Conservation (phyloP, 208 protist genomes). For the Wallacemonas sp. region DNA sequence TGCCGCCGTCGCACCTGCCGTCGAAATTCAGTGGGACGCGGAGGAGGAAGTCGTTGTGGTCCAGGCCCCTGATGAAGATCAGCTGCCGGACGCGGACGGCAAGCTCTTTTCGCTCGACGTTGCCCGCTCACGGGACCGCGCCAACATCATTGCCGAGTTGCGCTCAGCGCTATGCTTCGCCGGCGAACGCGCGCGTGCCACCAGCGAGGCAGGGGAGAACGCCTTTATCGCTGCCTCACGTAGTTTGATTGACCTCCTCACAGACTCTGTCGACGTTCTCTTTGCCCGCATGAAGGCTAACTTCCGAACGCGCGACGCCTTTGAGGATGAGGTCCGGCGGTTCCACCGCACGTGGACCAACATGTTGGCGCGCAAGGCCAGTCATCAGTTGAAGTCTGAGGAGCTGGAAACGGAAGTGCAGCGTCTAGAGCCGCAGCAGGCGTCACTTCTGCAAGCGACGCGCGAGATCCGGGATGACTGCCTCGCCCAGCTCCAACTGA, state of each 20-base stretch:
- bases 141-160: slow-evolving; percentile 53
- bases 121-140: slow-evolving; percentile 33
- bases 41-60: slow-evolving; percentile 23
- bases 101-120: slow-evolving; percentile 51
- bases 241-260: slow-evolving; percentile 25
- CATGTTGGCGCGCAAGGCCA: slow-evolving; percentile 25
- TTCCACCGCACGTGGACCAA: slow-evolving; percentile 50
- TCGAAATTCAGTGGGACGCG: slow-evolving; percentile 37
- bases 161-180: slow-evolving; percentile 55
- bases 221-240: slow-evolving; percentile 9
- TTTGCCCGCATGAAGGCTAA: slow-evolving; percentile 65
- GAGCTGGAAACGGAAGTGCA: slow-evolving; percentile 44
- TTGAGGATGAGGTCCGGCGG: slow-evolving; percentile 45
- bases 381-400: slow-evolving; percentile 39
- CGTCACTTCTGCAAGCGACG: slow-evolving; percentile 24
- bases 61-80: slow-evolving; percentile 21
- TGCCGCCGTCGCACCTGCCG: slow-evolving; percentile 1
- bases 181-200: slow-evolving; percentile 29
- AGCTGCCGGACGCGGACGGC: slow-evolving; percentile 22
- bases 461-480: slow-evolving; percentile 39
- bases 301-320: slow-evolving; percentile 31
- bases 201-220: slow-evolving; percentile 21
- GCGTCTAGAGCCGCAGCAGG: slow-evolving; percentile 39
- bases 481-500: slow-evolving; percentile 37
- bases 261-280: slow-evolving; percentile 38